phyloP scores from a whole-genome alignment of 148 eudicot species.

The Nyssa sinensis region DNA sequence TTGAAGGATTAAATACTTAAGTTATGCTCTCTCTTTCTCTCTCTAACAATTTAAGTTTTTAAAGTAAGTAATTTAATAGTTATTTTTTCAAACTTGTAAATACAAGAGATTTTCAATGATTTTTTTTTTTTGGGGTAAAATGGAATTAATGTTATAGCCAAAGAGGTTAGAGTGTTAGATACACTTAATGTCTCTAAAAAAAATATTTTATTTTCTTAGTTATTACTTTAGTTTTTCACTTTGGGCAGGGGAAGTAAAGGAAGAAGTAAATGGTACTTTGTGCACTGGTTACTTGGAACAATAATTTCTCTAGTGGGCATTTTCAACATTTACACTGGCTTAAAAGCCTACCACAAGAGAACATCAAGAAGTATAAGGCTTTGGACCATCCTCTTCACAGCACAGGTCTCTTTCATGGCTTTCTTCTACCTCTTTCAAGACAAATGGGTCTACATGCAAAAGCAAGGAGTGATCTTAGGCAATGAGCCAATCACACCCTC shows the following conservation, averaged over 20 bases:
- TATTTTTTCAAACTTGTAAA: too few relatives aligned
- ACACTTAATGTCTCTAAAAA: too few relatives aligned
- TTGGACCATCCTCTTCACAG: constrained; percentile 65
- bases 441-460: constrained; percentile 69
- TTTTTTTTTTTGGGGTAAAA: too few relatives aligned
- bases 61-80: too few relatives aligned
- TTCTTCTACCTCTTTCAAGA: constrained; percentile 80
- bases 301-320: constrained; percentile 58
- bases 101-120: too few relatives aligned
- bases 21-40: too few relatives aligned
- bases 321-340: constrained; percentile 74
- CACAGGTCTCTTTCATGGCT: constrained; percentile 48
- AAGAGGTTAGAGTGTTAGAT: too few relatives aligned
- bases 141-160: too few relatives aligned
- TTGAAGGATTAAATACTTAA: too few relatives aligned
- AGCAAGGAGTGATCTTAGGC: constrained; percentile 38
- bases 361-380: constrained; percentile 44
- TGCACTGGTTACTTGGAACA: constrained; percentile 83
- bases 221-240: not conserved
- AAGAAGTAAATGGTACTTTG: constrained; percentile 62
- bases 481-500: constrained; percentile 27
- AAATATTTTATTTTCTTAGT: too few relatives aligned
- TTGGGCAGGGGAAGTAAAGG: constrained; percentile 74
- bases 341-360: constrained; percentile 64
- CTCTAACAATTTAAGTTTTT: too few relatives aligned